phyloP scores from a whole-genome alignment of 805 yeast genomes.

The Tetrapisispora taiwanensis region DNA sequence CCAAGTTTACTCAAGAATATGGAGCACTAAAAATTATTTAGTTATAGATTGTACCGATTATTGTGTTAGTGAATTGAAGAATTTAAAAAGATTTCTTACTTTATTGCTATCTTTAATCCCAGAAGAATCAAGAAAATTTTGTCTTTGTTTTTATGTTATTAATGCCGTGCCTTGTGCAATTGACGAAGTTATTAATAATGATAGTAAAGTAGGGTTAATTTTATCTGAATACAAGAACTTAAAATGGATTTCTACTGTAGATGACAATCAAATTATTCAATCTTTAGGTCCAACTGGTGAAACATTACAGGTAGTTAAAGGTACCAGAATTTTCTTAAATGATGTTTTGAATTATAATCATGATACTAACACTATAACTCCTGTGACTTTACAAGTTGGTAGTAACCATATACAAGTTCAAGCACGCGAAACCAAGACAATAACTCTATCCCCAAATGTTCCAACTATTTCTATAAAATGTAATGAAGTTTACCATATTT shows the following conservation, averaged over 20 bases:
- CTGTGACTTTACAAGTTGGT: constrained; percentile 57
- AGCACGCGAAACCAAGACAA: constrained; percentile 32
- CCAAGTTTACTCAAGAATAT: constrained; percentile 56
- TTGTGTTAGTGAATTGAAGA: constrained; percentile 19
- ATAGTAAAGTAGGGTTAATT: constrained; percentile 3
- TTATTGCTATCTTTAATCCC: constrained; percentile 41
- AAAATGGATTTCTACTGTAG: constrained; percentile 35
- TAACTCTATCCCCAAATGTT: constrained; percentile 23
- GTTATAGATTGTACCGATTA: constrained; percentile 65
- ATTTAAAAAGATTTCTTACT: constrained; percentile 14
- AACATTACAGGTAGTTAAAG: constrained; percentile 33
- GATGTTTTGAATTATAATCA: constrained; percentile 41
- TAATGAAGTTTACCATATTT: constrained; percentile 35
- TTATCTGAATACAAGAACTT: constrained; percentile 16
- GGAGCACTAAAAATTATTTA: constrained; percentile 56
- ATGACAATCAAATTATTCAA: constrained; percentile 33
- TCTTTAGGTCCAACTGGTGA: constrained; percentile 34
- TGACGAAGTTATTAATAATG: constrained; percentile 13
- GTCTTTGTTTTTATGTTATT: constrained; percentile 42
- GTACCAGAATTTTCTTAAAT: constrained; percentile 38
- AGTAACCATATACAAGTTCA: constrained; percentile 50
- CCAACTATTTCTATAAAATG: constrained; percentile 28
- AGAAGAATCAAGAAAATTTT: constrained; percentile 39
- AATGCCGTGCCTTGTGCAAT: constrained; percentile 29
- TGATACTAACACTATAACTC: constrained; percentile 37